Evolutionary conservation across 1,139 yeast species (phyloP), one percentile per base, ranked within the genome.

Genomic region (Geotrichum bryndzae): DNA sequence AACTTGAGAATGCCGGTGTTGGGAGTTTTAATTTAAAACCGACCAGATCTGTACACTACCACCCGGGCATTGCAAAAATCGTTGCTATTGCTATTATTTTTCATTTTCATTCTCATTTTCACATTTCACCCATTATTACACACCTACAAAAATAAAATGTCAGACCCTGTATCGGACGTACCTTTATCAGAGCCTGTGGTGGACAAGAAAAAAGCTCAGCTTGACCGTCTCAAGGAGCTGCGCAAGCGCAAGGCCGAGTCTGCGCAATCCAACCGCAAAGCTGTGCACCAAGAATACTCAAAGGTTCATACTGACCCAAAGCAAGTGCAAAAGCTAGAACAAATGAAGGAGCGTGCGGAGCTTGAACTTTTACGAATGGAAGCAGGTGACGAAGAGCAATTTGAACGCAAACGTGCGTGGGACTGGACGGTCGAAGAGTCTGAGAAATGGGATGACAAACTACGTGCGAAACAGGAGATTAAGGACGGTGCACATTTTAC

Each of bases 361-460:
- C 68, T 74, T n/a, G 82, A 80, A 65, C 74, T 80, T 7, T 77
- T 76, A 3, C 72, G 73, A 63, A 62, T 73, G 10, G 81, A 79
- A 45, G 46, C 51, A 8, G 58, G 58, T 10, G 73, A 76, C 0
- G 72, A 72, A 29, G 77, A 76, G 18, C 79, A 78, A 57, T 74
- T 72, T 63, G 80, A 79, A 29, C 72, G 84, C 22, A 68, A 75
- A 55, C 76, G 81, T 58, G 81, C 82, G 4, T 76, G 88, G 79
- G 82, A 81, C 58, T 89, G 88, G 77, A 81, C 90, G 0, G 81
- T 88, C 1, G 86, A 84, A 62, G 89, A 90, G 61, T 81, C 84
- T 60, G 90, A 86, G 67, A 77, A 78, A 60, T 88, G 95, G 94
- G 82, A 83, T 33, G 75, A 73, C 50, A 80, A 77, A 65, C 73